Evolutionary conservation across 345 rosid genomes (phyloP), one percentile per base, ranked within the genome.

Genomic region (Syzygium aqueum): DNA sequence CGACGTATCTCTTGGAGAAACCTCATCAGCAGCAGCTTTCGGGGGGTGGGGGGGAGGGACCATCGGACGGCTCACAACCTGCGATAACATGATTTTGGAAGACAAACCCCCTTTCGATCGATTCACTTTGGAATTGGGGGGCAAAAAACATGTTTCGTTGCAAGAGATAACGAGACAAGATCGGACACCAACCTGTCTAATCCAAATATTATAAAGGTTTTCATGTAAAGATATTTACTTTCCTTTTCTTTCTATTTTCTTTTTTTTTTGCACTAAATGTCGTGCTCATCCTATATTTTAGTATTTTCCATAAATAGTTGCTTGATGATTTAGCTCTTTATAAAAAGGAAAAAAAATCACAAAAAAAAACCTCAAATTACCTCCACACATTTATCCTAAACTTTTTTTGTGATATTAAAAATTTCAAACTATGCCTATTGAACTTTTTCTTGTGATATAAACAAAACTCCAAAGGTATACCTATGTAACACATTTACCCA

Each of bases 1-100:
- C 65, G 65, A 40, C 30, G 46, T 1, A 86, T 73, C 37, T 37
- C 53, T 86, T 85, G 78, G 57, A 63, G 87, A 85, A 16, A 63
- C 27, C 49, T 85, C 78, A 63, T 85, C 86, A 37, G 4, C 59
- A 49, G 19, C 6, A 17, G 17, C n/a, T 17, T 83, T 6, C 53
- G 43, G 15, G 3, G 86, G 84, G 84, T 53, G 78, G 13, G 2
- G 84, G 43, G 15, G 2, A 73, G 84, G 87, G 85, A 86, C 88
- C 88, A 86, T 86, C 85, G 13, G 84, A 86, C 88, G 88, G 88
- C 85, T 86, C 88, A 21, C 61, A 52, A 19, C 84, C 33, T 51
- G 28, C 87, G 51, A 5, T 67, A 61, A 33, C 85, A 25, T 59
- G 14, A 43, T 54, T 54, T 28, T 17, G 78, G 78, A 17, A 30